Base-by-base conservation (phyloP, 257 asterid genomes). In the Nicotiana benthamiana region DNA sequence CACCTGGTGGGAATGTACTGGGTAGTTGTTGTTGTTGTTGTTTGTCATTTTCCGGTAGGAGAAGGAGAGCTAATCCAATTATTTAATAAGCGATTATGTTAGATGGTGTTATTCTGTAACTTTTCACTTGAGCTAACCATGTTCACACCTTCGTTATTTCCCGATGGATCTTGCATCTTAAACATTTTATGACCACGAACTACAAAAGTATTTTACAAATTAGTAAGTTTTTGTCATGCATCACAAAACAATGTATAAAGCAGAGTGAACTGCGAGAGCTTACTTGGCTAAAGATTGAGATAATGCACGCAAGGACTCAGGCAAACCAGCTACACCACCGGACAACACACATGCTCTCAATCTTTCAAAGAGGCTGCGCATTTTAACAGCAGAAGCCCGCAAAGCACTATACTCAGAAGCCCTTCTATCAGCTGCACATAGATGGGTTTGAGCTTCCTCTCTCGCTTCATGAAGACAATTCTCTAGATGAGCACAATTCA, bases 401-500 rank as follows among this genome's bases (percentile, higher is more conserved):
- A 95, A 83, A 78, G 97, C 92, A 28, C 86, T 91, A 80, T 95
- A 93, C 88, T 93, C 91, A 12, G 97, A 90, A 86, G 98, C 97
- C 88, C 94, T 88, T 53, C 97, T 93, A 79, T 93, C 97, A 61
- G 99, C 98, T 20, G 98, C 94, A 83, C 98, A 93, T 20, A 91
- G 97, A 89, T 95, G 91, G 82, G 99, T 93, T 85, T 95, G 98
- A 52, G 99, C 97, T 89, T 95, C 98, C 83, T 95, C 91, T 85
- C 98, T 93, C 48, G 99, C 98, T 85, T 95, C 98, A 48, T 95
- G 99, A 75, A 95, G 89, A 82, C 97, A 95, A 76, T 93, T 95
- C 92, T 95, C 98, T 66, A 95, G 82, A 85, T 95, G 98, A 30
- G 97, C 98, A 83, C 99, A 95, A 80, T 95, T 95, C 99, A 93